Conservation (phyloP, 148 eudicot species). For the Oxyria digyna region DNA sequence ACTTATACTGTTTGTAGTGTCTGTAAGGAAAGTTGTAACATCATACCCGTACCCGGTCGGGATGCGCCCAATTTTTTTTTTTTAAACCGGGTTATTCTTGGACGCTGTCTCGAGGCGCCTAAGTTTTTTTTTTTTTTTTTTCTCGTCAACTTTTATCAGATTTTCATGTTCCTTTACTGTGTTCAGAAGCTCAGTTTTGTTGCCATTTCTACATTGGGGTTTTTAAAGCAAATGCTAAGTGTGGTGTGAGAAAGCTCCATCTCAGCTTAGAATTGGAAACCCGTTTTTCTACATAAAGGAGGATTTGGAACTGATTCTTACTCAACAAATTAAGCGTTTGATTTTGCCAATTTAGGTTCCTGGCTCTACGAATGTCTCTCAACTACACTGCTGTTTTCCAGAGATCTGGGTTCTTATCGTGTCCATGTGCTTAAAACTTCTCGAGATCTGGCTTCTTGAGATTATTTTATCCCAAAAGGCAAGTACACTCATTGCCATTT, state of each 20-base stretch:
- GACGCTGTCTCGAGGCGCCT: too few relatives aligned
- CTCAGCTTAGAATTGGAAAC: constrained; percentile 28
- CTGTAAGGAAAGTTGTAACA: constrained; percentile 10
- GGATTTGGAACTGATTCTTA: constrained; percentile 6
- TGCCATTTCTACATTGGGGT: constrained; percentile 18
- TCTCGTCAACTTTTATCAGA: background rate
- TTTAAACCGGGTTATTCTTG: too few relatives aligned
- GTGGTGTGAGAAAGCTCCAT: constrained; percentile 33
- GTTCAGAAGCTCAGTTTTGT: constrained; percentile 5
- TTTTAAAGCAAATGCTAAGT: constrained; percentile 13
- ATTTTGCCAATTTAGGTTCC: constrained; percentile 13
- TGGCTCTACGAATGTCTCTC: background rate
- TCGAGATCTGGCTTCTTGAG: constrained; percentile 27
- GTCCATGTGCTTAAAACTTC: constrained; percentile 11
- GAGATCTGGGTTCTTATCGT: constrained; percentile 23
- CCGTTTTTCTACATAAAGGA: constrained; percentile 2
- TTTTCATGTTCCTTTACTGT: constrained; percentile 10
- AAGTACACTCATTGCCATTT: constrained; percentile 3
- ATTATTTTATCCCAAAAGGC: background rate
- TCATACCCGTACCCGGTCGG: constrained; percentile 10
- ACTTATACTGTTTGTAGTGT: background rate
- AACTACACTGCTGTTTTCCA: background rate
- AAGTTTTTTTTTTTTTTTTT: constrained; percentile 6
- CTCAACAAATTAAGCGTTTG: background rate
- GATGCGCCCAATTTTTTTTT: constrained; percentile 14